Percentiles rank a stretch among this genome's conserved stretches.
phyloP scores from a whole-genome alignment of 2,329 filamentous ascomycete genomes.

The Fusarium sp. region DNA sequence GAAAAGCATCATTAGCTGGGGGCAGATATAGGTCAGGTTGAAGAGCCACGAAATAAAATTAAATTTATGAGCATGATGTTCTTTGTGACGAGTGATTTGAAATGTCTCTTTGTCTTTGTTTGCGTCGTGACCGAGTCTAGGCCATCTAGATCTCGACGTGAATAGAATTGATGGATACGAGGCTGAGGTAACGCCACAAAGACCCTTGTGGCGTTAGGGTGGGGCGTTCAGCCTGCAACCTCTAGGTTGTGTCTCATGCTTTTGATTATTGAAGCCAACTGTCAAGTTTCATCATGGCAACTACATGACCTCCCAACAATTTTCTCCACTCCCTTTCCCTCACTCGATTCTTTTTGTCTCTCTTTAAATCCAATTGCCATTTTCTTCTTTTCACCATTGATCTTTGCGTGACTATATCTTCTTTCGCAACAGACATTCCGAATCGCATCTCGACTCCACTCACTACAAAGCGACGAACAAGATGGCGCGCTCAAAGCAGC shows the following conservation, averaged over 20 bases:
- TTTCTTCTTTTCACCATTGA: not conserved
- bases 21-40: conserved; percentile 41
- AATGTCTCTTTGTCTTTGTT: not conserved
- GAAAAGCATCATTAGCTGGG: conserved; percentile 36
- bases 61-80: conserved; percentile 35
- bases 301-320: conserved; percentile 11
- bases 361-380: conserved; percentile 12
- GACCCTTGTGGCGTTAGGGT: conserved; percentile 27
- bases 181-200: conserved; percentile 20
- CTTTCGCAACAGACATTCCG: not conserved
- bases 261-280: conserved; percentile 43
- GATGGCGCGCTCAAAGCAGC: conserved; percentile 81
- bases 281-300: conserved; percentile 45
- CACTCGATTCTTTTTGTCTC: conserved; percentile 19
- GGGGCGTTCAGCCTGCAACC: conserved; percentile 20
- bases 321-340: conserved; percentile 23
- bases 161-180: not conserved
- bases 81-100: not conserved
- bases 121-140: not conserved
- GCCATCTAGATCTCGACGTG: conserved; percentile 1
- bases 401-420: not conserved
- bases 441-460: not conserved
- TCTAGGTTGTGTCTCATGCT: conserved; percentile 20
- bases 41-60: conserved; percentile 40
- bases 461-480: not conserved